Conservation (phyloP, 169 alveolate genomes). For the Eimeria tenella region DNA sequence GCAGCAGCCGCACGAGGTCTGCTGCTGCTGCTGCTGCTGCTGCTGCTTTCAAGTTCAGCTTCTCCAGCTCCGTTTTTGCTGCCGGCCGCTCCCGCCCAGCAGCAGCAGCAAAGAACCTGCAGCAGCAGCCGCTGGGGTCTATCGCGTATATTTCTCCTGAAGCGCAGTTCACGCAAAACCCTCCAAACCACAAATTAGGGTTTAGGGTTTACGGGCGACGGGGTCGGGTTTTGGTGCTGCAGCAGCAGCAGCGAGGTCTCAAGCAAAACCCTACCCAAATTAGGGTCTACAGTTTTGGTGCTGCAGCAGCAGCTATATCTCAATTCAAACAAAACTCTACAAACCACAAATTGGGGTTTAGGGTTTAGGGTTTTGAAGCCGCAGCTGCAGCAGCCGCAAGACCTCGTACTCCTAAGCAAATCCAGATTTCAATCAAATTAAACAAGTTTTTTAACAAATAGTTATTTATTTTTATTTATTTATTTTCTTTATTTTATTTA, state of each 20-base stretch:
- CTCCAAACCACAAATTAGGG: no score
- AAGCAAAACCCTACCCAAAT: no score
- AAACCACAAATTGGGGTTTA: neutral
- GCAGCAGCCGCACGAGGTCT: conserved; percentile 78
- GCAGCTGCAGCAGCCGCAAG: neutral
- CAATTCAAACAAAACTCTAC: neutral
- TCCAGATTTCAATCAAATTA: neutral
- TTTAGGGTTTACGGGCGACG: no score
- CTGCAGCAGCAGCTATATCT: neutral
- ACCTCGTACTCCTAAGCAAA: neutral
- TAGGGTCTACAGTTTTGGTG: no score
- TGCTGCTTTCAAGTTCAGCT: conserved; percentile 70
- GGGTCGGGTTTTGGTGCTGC: no score
- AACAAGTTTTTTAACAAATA: neutral
- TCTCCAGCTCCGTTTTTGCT: conserved; percentile 93
- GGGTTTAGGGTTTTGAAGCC: neutral
- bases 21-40: conserved; percentile 81
- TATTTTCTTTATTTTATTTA: no score
- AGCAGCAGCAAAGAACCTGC: conserved; percentile 91
- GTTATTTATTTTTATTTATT: no score
- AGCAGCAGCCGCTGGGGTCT: conserved; percentile 91
- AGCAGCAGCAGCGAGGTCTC: no score
- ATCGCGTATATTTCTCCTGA: conserved; percentile 88
- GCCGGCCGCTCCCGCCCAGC: conserved; percentile 92
- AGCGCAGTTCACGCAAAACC: no score